Conservation (phyloP, 441 rosid genomes). For the Populus tomentosa region DNA sequence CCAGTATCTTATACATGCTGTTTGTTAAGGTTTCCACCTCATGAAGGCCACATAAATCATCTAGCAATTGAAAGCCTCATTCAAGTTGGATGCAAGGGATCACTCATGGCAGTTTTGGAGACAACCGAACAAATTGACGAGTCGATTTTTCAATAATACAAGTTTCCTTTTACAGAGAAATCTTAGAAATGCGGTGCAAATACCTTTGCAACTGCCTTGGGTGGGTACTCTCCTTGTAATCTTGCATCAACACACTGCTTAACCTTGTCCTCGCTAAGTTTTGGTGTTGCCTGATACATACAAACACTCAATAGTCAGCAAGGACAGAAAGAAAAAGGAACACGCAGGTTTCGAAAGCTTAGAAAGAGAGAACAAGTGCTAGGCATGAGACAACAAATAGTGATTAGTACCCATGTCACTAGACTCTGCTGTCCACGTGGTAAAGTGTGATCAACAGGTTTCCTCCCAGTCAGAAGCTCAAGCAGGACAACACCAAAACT, state of each 20-base stretch:
- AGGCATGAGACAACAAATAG: constrained; percentile 3
- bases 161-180: constrained; percentile 57
- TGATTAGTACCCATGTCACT: constrained; percentile 77
- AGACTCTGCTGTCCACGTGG: constrained; percentile 99
- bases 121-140: not conserved
- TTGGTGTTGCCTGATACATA: constrained; percentile 77
- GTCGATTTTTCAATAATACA: not conserved
- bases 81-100: not conserved
- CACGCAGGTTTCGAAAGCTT: not conserved
- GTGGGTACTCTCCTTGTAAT: constrained; percentile 82
- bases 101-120: not conserved
- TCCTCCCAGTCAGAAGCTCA: constrained; percentile 62
- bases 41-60: not conserved
- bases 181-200: constrained; percentile 19
- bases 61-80: not conserved
- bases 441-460: constrained; percentile 67
- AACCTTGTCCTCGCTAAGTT: constrained; percentile 94
- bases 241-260: constrained; percentile 93
- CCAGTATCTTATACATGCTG: constrained; percentile 9
- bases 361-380: constrained; percentile 28
- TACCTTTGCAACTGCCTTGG: constrained; percentile 97
- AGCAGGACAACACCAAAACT: constrained; percentile 98
- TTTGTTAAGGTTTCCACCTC: constrained; percentile 10
- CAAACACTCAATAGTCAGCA: constrained; percentile 12
- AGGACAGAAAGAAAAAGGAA: constrained; percentile 24